Evolutionary conservation across 179 eudicot species (phyloP).

Genomic region (Beta corolliflora): DNA sequence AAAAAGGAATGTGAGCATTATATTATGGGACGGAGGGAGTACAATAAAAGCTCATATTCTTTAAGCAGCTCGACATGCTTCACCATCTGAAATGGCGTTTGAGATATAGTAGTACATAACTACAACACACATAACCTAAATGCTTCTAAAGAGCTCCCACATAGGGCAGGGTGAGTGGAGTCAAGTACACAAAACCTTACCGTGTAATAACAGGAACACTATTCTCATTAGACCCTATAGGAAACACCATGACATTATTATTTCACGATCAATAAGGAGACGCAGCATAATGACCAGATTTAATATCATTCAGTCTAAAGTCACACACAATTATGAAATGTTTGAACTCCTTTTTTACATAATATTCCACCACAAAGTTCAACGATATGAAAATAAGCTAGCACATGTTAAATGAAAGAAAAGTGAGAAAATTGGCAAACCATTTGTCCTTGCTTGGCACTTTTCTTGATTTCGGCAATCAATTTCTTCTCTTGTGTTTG

Average conservation of each 20-base stretch:
- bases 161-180: background rate
- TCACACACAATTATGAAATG: background rate
- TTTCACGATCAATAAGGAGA: background rate
- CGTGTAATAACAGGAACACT: background rate
- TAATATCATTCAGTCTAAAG: background rate
- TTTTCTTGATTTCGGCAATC: slow-evolving; percentile 78
- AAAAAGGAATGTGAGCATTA: too few relatives aligned
- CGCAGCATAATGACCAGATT: background rate
- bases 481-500: slow-evolving; percentile 90
- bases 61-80: background rate
- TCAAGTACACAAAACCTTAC: background rate
- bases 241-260: background rate
- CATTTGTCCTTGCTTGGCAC: slow-evolving; percentile 96
- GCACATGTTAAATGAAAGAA: background rate
- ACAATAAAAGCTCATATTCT: background rate
- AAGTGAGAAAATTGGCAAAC: slow-evolving; percentile 34
- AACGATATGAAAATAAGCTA: background rate
- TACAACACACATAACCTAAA: background rate
- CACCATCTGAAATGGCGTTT: background rate
- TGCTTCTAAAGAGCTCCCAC: background rate
- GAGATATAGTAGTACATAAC: background rate
- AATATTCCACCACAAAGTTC: background rate
- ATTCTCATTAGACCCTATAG: background rate
- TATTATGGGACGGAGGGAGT: too few relatives aligned
- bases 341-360: background rate